Conservation (phyloP, 2,329 filamentous ascomycete species). For the Colletotrichum incanum region DNA sequence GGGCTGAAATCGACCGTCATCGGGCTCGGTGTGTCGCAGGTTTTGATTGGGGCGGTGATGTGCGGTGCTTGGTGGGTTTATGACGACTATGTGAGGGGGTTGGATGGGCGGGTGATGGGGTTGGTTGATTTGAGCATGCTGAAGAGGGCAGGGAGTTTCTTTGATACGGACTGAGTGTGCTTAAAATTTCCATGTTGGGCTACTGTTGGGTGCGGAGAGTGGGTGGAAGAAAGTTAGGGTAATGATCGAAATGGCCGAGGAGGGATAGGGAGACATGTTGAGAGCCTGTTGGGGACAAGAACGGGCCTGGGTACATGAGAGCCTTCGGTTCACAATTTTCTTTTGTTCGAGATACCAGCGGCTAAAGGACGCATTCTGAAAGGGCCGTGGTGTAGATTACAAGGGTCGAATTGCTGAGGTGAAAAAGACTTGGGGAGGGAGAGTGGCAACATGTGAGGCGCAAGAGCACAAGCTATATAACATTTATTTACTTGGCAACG, state of each 20-base stretch:
- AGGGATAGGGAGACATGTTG: neutral
- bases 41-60: slow-evolving; percentile 54
- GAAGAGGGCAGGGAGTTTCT: slow-evolving; percentile 62
- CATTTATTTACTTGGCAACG: neutral
- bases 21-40: slow-evolving; percentile 60
- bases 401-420: neutral
- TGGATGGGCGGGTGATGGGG: slow-evolving; percentile 65
- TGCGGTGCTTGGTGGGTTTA: slow-evolving; percentile 59
- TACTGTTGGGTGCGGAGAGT: too few relatives aligned
- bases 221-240: neutral
- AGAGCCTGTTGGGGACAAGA: neutral
- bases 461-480: neutral
- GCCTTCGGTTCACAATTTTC: neutral
- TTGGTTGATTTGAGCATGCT: slow-evolving; percentile 62
- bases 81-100: slow-evolving; percentile 58
- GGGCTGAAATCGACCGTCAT: slow-evolving; percentile 58
- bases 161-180: slow-evolving; percentile 56
- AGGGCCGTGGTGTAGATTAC: too few relatives aligned
- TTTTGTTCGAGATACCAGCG: slow-evolving; percentile 23
- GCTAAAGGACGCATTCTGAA: neutral
- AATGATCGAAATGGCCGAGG: slow-evolving; percentile 3
- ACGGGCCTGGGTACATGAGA: neutral
- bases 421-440: neutral
- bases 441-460: neutral
- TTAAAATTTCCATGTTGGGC: neutral